Evolutionary conservation across 1,284 basidiomycete species (phyloP), one percentile per base, ranked within the genome.

Genomic region (Ceratobasidium sp.): DNA sequence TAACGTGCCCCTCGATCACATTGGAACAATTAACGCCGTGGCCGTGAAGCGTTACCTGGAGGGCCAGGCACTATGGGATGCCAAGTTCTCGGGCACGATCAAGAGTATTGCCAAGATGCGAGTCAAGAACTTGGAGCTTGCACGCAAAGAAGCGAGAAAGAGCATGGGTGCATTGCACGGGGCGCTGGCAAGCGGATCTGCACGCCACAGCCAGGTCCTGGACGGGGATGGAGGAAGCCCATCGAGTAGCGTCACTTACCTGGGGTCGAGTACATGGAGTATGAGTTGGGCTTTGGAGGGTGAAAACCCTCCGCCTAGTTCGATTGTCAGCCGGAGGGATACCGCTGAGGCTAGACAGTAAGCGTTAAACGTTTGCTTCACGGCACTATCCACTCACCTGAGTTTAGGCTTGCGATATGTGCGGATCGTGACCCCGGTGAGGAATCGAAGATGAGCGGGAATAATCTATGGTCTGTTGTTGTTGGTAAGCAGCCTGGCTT

Each of bases 281-380:
- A 91, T 88, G 86, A 86, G 87, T 17, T 93, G 88, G 91, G 88
- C 86, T 22, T 77, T 92, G 68, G 87, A 90, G 73, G 82, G 79
- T 60, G 92, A 94, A 77, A 81, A 81, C 31, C 92, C 92, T 5
- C 92, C 92, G 7, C 88, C 92, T 3, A 91, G 89, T 73, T 92
- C 90, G 71, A 91, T 94, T 73, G 89, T 90, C 34, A 87, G 90
- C 34, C 80, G 92, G 68, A 79, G 90, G 57, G 92, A 93, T 74
- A 92, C 90, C 1, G 81, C 82, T 45, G 91, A 93, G 78, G 91
- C 91, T 20, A 80, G 86, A 27, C 79, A 83, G 74, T 80, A 93
- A 42, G 89, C 89, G 27, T 1, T 49, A 35, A 8, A 10, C 15
- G 35, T 10, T 54, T 12, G 56, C 20, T 31, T 3, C 12, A 42